A percentile compares a stretch with the other conserved stretches of the same genome.
Conservation (phyloP, 495 filamentous ascomycete genomes). For the Daldinia caldariorum region DNA sequence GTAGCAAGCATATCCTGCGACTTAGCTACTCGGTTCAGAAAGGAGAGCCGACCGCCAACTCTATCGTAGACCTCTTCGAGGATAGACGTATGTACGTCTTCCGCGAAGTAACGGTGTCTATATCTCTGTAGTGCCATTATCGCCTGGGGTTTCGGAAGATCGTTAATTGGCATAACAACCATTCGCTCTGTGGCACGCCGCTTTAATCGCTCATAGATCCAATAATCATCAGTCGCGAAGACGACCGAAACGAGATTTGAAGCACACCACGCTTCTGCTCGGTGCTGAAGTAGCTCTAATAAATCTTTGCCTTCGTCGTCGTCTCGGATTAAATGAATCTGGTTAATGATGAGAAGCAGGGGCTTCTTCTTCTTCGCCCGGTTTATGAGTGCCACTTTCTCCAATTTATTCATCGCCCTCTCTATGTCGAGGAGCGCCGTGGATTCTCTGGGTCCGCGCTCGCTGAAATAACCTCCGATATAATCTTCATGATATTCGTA, state of each 20-base stretch:
- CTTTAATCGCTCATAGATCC: constrained; percentile 95
- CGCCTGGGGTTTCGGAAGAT: constrained; percentile 81
- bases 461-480: constrained; percentile 93
- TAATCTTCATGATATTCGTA: constrained; percentile 93
- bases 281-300: constrained; percentile 93
- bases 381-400: constrained; percentile 86
- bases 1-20: constrained; percentile 77
- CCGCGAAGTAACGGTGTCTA: constrained; percentile 72
- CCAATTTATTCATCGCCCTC: constrained; percentile 94
- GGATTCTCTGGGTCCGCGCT: constrained; percentile 89
- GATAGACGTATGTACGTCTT: constrained; percentile 61
- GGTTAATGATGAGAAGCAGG: constrained; percentile 88
- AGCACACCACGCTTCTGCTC: constrained; percentile 95
- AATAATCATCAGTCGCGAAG: constrained; percentile 95
- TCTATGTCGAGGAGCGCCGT: constrained; percentile 94
- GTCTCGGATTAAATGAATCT: constrained; percentile 86
- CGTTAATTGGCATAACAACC: constrained; percentile 84
- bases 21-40: constrained; percentile 86
- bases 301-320: constrained; percentile 91
- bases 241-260: constrained; percentile 87
- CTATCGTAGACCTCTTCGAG: constrained; percentile 82
- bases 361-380: constrained; percentile 69
- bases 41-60: constrained; percentile 87
- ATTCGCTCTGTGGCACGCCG: constrained; percentile 83
- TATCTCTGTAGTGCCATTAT: constrained; percentile 78